Conservation (phyloP, 371 early-diverging fungal genomes). For the Rhizopus stolonifer region DNA sequence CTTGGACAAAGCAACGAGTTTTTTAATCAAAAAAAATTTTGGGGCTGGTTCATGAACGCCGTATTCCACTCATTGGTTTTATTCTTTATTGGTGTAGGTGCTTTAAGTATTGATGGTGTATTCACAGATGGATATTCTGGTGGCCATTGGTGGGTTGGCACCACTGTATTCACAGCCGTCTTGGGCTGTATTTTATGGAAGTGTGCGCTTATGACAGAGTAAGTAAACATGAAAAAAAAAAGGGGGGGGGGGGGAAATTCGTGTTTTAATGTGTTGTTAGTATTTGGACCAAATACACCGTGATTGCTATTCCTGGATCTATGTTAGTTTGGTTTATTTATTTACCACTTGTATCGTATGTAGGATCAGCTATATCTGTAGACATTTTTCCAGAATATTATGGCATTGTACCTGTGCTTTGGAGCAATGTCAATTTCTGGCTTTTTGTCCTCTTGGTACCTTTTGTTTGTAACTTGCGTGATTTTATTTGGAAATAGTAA, state of each 20-base stretch:
- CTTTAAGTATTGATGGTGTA: conserved; percentile 63
- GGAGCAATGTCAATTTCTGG: conserved; percentile 84
- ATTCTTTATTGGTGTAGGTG: conserved; percentile 61
- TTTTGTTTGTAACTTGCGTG: conserved; percentile 77
- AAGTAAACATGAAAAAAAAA: conserved; percentile 22
- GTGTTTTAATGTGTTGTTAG: conserved; percentile 35
- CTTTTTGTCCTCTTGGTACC: conserved; percentile 81
- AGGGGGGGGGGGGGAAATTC: too few species aligned
- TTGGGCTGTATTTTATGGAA: conserved; percentile 81
- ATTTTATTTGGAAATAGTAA: conserved; percentile 92
- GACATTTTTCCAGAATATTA: conserved; percentile 66
- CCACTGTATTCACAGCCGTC: conserved; percentile 77
- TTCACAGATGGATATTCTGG: conserved; percentile 61
- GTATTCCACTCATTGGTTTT: conserved; percentile 81
- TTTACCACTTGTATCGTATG: conserved; percentile 77
- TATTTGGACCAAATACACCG: conserved; percentile 84
- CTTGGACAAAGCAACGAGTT: conserved; percentile 84
- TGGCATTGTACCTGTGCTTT: conserved; percentile 74
- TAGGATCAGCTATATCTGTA: conserved; percentile 79
- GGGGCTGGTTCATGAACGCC: conserved; percentile 89
- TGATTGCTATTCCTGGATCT: conserved; percentile 79
- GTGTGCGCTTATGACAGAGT: conserved; percentile 82
- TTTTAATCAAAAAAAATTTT: conserved; percentile 86
- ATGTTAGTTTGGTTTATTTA: conserved; percentile 85
- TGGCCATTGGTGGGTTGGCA: conserved; percentile 80